Conservation (phyloP, 331 rosid species). For the Pyrus hybrid region DNA sequence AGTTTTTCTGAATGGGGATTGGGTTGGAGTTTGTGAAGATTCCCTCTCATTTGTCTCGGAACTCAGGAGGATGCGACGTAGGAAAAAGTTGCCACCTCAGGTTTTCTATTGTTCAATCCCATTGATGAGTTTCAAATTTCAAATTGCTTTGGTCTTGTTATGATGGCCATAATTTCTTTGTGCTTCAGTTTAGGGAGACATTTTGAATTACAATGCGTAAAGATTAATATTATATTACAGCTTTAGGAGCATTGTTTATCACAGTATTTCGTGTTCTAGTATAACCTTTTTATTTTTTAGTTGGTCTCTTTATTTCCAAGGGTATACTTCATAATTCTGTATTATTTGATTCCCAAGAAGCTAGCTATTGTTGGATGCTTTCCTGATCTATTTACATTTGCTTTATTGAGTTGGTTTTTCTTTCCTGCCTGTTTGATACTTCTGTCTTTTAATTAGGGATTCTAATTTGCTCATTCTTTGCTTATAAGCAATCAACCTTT, state of each 20-base stretch:
- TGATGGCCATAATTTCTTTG: neutral
- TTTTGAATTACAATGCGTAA: neutral
- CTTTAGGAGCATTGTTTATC: neutral
- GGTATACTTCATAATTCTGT: neutral
- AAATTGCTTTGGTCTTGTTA: conserved; percentile 10
- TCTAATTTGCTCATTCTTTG: neutral
- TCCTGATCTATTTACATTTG: neutral
- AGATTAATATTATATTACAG: neutral
- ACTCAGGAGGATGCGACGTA: conserved; percentile 57
- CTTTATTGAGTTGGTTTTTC: neutral
- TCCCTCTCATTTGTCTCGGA: conserved; percentile 49
- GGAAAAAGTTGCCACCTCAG: conserved; percentile 57
- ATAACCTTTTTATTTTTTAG: neutral
- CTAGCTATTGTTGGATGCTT: neutral
- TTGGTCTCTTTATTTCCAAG: neutral
- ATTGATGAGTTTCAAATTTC: neutral
- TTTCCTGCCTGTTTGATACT: neutral
- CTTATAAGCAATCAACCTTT: neutral
- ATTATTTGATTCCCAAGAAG: neutral
- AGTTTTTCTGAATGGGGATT: conserved; percentile 77
- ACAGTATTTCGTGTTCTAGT: neutral
- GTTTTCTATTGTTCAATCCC: conserved; percentile 32
- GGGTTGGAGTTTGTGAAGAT: conserved; percentile 85
- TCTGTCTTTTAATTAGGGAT: neutral
- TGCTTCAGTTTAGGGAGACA: neutral